phyloP scores from a whole-genome alignment of 31 red algal genomes.

The Endocladia muricata region DNA sequence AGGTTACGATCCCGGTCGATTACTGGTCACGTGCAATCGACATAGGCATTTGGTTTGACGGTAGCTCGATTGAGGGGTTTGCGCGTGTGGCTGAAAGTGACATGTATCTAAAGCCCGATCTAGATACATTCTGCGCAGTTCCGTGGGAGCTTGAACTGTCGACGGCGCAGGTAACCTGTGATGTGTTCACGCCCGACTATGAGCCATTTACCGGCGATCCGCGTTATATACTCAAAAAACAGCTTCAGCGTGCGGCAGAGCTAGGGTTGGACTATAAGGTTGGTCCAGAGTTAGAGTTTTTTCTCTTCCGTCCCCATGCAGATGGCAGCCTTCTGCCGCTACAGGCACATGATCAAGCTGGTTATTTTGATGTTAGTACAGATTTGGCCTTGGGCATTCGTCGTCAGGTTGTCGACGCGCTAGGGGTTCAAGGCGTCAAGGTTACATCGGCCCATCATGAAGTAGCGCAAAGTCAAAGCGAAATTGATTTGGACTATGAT shows the following conservation, averaged over 20 bases:
- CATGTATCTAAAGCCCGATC: constrained; percentile 3
- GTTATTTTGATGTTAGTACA: not conserved
- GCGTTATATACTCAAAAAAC: not conserved
- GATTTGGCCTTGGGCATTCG: not conserved
- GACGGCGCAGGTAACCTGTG: not conserved
- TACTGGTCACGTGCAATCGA: not conserved
- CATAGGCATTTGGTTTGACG: not conserved
- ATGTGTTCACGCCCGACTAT: not conserved
- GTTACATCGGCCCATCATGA: not conserved
- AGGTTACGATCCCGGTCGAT: not conserved
- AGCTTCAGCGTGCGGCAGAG: not conserved
- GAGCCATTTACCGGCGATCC: constrained; percentile 2
- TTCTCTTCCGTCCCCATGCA: not conserved
- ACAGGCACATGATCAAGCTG: not conserved
- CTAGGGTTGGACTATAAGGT: not conserved
- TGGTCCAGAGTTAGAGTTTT: constrained; percentile 5
- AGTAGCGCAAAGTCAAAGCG: not conserved
- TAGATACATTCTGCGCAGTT: not conserved
- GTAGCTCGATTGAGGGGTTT: constrained; percentile 3
- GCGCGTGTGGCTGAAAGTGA: not conserved
- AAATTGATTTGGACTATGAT: not conserved
- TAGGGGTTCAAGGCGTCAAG: not conserved
- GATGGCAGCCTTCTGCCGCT: not conserved
- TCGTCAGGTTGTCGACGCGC: not conserved
- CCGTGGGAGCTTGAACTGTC: not conserved